These are phyloP conservation scores for Extremus antarcticus DNA, from an alignment of 495 filamentous ascomycete species.

Conservation along the genomic window DNA sequence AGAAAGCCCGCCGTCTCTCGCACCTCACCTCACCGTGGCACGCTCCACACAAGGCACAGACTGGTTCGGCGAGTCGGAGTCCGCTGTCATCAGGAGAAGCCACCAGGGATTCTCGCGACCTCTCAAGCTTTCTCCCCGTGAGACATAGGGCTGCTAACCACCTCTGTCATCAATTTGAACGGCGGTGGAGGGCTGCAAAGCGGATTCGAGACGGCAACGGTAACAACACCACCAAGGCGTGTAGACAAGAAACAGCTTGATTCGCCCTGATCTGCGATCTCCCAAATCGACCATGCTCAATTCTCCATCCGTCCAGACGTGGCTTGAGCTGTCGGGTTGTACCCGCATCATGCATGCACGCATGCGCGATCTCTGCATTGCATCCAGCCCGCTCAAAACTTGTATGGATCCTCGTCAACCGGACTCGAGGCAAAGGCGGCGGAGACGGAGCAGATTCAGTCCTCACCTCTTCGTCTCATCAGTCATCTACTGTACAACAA, in stretches of 20 bases:
- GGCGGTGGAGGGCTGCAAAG: too few relatives aligned
- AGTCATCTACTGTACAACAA: not conserved
- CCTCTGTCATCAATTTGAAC: too few relatives aligned
- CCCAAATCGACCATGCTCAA: not conserved
- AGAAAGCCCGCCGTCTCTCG: too few relatives aligned
- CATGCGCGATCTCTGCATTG: too few relatives aligned
- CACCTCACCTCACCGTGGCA: not conserved
- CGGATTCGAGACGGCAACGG: too few relatives aligned
- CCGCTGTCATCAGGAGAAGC: not conserved
- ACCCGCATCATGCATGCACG: not conserved
- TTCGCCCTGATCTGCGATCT: not conserved
- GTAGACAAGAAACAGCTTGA: not conserved
- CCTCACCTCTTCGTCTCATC: not conserved
- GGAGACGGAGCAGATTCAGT: too few relatives aligned
- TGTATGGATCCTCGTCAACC: too few relatives aligned
- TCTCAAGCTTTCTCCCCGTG: not conserved
- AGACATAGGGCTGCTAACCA: not conserved
- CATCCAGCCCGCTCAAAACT: too few relatives aligned
- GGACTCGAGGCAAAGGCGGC: too few relatives aligned
- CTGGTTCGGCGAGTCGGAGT: not conserved
- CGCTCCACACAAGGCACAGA: not conserved
- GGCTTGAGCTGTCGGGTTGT: too few relatives aligned
- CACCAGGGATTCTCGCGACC: not conserved
- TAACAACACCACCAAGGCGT: not conserved
- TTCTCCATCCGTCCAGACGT: not conserved